phyloP scores from a whole-genome alignment of 73 alveolate species.

The Stentor roeselii region DNA sequence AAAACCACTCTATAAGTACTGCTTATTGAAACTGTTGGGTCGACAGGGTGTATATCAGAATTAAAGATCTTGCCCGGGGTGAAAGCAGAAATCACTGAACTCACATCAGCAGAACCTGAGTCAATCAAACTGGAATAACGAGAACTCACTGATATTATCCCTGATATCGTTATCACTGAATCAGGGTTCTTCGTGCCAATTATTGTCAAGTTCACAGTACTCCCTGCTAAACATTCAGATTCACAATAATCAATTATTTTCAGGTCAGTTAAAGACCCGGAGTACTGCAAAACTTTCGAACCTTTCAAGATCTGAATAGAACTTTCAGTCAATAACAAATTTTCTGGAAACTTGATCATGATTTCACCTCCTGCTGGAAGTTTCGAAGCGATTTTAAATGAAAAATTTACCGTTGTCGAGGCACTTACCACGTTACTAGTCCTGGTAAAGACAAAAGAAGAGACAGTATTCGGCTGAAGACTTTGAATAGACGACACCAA shows the following conservation, averaged over 20 bases:
- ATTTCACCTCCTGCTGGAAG: not conserved
- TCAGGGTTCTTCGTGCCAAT: not conserved
- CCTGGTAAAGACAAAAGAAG: not conserved
- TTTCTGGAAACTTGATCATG: not conserved
- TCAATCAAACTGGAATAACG: not conserved
- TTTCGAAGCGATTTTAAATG: not conserved
- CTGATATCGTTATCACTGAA: not conserved
- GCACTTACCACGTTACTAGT: not conserved
- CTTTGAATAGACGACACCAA: not conserved
- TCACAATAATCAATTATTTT: not conserved
- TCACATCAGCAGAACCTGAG: not conserved
- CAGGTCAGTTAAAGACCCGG: not conserved
- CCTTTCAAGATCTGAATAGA: not conserved
- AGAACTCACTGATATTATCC: not conserved
- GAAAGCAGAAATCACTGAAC: not conserved
- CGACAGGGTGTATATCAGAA: constrained; percentile 7
- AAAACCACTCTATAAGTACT: constrained; percentile 11
- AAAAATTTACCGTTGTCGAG: not conserved
- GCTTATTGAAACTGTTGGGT: not conserved
- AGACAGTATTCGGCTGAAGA: not conserved
- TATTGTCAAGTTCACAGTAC: not conserved
- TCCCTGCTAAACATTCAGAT: not conserved
- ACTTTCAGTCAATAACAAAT: not conserved
- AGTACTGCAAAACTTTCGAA: not conserved
- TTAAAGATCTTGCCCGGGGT: not conserved